Base-by-base conservation (phyloP, 2,329 filamentous ascomycete species). In the Acephala macrosclerotiorum region DNA sequence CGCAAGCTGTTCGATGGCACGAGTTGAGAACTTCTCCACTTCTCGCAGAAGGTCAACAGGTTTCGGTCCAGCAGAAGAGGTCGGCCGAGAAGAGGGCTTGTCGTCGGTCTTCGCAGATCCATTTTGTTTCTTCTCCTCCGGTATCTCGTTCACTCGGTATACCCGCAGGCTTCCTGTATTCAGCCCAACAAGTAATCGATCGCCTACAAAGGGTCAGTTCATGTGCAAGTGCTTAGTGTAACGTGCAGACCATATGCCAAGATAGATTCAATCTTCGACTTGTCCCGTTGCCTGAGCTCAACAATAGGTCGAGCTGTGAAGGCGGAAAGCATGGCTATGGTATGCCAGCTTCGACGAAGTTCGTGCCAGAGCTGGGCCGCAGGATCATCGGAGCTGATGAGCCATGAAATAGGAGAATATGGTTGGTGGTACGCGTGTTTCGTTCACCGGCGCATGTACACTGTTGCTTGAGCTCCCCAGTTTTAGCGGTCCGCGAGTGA, bases 251-350 rank as follows among this genome's bases (percentile, higher is more conserved):
- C 94, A 80, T 97, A 93, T 68, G 95, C 93, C 57, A 98, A 86
- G 72, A 99, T 93, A 58, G 93, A 96, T 81, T 99, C 96, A 80
- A 99, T 97, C 84, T 91, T 96, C 71, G 93, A 96, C 84, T 96
- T 97, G 87, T 98, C 95, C 80, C 93, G 91, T 80, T 90, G 89
- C 82, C 92, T 94, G 75, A 99, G 91, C 91, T 99, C 96, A 85
- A 98, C 92, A 79, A 99, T 95, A 70, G 94, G 92, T 77, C 93
- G 92, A 83, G 96, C 94, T 74, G 92, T 97, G 82, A 99, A 99
- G 77, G 96, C 96, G 81, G 95, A 96, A 81, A 99, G 91, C 96
- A 97, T 97, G 80, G 83, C 84, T 79, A 67, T 58, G 36, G 63
- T 40, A 35, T 63, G 69, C 73, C 73, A 70, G 72, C 71, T 71